These are phyloP conservation scores for Chaetomium sp. DNA, from an alignment of 2,329 filamentous ascomycete species.

Conservation along the genomic window DNA sequence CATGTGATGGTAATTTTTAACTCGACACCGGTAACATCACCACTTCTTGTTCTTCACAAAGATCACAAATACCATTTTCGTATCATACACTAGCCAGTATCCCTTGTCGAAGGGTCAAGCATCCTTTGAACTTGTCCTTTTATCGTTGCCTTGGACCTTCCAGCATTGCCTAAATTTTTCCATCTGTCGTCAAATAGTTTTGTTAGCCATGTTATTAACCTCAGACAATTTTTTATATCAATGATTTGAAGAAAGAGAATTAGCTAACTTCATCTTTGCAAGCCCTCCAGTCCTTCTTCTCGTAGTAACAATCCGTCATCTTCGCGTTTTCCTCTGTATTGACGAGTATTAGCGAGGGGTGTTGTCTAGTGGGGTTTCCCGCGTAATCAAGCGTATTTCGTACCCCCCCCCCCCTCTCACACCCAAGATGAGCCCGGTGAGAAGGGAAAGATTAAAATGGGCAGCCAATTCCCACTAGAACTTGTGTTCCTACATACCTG, in stretches of 20 bases:
- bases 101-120: slow-evolving; percentile 25
- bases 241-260: neutral
- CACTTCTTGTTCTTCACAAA: no score
- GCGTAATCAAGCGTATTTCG: no score
- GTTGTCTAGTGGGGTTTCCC: neutral
- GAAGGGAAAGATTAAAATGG: neutral
- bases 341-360: slow-evolving; percentile 1
- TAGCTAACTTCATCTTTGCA: slow-evolving; percentile 75
- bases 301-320: slow-evolving; percentile 92
- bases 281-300: slow-evolving; percentile 90
- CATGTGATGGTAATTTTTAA: no score
- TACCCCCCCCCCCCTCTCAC: no score
- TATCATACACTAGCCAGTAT: no score
- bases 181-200: slow-evolving; percentile 55
- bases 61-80: no score
- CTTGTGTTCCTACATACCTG: slow-evolving; percentile 48
- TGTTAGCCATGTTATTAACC: neutral
- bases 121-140: slow-evolving; percentile 73
- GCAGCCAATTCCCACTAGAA: neutral
- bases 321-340: slow-evolving; percentile 72
- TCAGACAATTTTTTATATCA: no score
- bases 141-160: slow-evolving; percentile 82
- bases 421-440: slow-evolving; percentile 1
- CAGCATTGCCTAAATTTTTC: slow-evolving; percentile 83
- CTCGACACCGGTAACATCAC: no score